These are phyloP conservation scores for Pittosporum tobira DNA, from an alignment of 129 eudicot species.

Conservation along the genomic window DNA sequence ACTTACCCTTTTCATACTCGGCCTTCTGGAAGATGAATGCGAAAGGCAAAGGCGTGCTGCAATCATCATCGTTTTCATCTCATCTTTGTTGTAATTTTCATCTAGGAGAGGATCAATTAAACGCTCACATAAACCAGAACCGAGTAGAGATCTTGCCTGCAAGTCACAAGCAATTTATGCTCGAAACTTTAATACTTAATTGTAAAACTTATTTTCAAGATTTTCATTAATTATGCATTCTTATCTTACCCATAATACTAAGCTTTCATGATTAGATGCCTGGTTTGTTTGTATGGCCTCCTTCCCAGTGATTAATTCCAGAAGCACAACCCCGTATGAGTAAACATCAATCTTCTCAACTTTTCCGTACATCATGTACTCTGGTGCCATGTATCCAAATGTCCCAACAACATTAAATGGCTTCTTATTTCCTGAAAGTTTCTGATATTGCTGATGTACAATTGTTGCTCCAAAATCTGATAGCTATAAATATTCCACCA, in stretches of 20 bases:
- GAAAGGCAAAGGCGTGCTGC: slow-evolving; percentile 37
- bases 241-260: slow-evolving; percentile 31
- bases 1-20: slow-evolving; percentile 29
- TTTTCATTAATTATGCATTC: too few relatives aligned
- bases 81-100: slow-evolving; percentile 27
- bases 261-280: slow-evolving; percentile 25
- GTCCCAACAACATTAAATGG: slow-evolving; percentile 26
- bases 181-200: not conserved
- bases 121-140: slow-evolving; percentile 25
- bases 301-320: slow-evolving; percentile 39
- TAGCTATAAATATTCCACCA: slow-evolving; percentile 6
- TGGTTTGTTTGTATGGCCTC: slow-evolving; percentile 22
- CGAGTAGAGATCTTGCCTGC: slow-evolving; percentile 35
- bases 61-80: slow-evolving; percentile 32
- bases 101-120: slow-evolving; percentile 29
- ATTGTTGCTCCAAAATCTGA: slow-evolving; percentile 37
- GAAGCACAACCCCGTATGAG: slow-evolving; percentile 36
- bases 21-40: slow-evolving; percentile 42
- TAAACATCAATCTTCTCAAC: slow-evolving; percentile 48
- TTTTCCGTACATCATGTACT: slow-evolving; percentile 44
- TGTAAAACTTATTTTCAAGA: not conserved
- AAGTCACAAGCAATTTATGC: slow-evolving; percentile 4
- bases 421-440: not conserved
- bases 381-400: slow-evolving; percentile 44
- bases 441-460: slow-evolving; percentile 9